Conservation (phyloP, 371 early-diverging fungal genomes). For the Mucor mucedo region DNA sequence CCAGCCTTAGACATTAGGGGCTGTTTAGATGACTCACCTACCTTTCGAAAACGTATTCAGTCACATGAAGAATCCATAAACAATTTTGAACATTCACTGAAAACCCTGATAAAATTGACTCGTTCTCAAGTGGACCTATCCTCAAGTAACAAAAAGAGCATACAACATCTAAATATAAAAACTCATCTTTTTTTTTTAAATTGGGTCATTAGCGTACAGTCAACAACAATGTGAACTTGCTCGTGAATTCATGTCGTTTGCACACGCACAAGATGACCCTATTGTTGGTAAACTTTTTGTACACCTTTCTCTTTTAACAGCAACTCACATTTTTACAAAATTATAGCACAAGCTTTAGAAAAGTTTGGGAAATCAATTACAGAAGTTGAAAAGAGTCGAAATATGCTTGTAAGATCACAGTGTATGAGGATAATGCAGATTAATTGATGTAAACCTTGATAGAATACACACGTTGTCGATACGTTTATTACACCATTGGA, state of each 20-base stretch:
- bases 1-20: conserved; percentile 62
- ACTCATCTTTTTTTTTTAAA: not conserved
- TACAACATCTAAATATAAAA: not conserved
- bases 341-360: conserved; percentile 56
- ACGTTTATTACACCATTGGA: conserved; percentile 73
- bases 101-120: conserved; percentile 57
- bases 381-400: conserved; percentile 67
- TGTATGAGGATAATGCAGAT: not conserved
- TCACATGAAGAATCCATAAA: conserved; percentile 65
- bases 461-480: conserved; percentile 67
- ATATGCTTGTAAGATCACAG: conserved; percentile 57
- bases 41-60: conserved; percentile 59
- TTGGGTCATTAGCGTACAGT: conserved; percentile 48
- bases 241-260: conserved; percentile 54
- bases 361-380: conserved; percentile 61
- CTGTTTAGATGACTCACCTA: conserved; percentile 67
- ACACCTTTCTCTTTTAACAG: no score
- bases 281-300: conserved; percentile 53
- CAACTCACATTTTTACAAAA: no score
- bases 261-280: conserved; percentile 64
- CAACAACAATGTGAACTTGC: conserved; percentile 60
- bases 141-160: conserved; percentile 37
- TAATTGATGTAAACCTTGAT: not conserved
- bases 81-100: conserved; percentile 57
- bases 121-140: conserved; percentile 62